phyloP scores from a whole-genome alignment of 176 grass and related monocot genomes.

The Alloteropsis semialata region DNA sequence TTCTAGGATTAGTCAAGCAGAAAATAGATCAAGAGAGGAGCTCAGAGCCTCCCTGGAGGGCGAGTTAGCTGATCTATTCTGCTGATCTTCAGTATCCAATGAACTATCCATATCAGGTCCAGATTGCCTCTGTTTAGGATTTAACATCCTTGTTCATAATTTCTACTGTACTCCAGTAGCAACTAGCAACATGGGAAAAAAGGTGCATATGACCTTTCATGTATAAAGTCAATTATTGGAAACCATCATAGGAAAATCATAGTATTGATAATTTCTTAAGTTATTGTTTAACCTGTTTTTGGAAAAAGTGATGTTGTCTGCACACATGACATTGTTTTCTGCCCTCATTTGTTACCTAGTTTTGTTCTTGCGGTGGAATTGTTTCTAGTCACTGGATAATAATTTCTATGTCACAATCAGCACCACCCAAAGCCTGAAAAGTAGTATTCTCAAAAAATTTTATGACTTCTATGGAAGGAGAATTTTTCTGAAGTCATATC shows the following conservation, averaged over 20 bases:
- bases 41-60: too few species aligned
- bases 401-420: not conserved
- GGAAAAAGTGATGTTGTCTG: not conserved
- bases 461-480: not conserved
- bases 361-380: constrained; percentile 14
- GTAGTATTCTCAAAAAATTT: not conserved
- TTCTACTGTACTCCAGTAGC: not conserved
- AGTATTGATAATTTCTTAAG: constrained; percentile 8
- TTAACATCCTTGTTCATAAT: constrained; percentile 1
- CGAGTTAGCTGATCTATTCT: too few species aligned
- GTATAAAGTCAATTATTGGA: not conserved
- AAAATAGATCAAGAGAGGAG: too few species aligned
- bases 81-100: too few species aligned
- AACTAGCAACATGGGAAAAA: constrained; percentile 7
- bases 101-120: too few species aligned
- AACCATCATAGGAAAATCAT: not conserved
- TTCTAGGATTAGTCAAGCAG: too few species aligned
- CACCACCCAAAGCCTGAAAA: not conserved
- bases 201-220: not conserved
- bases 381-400: not conserved
- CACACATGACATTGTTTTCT: constrained; percentile 15
- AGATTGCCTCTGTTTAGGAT: not conserved
- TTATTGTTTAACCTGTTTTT: not conserved
- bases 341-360: not conserved
- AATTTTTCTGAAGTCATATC: not conserved